phyloP scores from a whole-genome alignment of 345 rosid genomes.

The Eucalyptus camaldulensis region DNA sequence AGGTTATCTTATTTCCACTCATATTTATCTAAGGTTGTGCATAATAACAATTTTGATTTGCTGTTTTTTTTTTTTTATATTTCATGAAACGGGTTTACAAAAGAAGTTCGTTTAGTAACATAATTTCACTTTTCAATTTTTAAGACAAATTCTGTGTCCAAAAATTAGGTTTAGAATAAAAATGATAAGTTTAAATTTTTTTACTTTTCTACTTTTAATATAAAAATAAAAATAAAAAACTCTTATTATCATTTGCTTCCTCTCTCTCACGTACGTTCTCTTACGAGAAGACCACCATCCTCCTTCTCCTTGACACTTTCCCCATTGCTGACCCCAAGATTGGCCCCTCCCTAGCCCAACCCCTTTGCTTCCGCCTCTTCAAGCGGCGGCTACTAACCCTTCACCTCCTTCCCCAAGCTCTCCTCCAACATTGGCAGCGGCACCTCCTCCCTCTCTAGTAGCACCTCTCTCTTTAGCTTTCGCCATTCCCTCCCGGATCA shows the following conservation, averaged over 20 bases:
- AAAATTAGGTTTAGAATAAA: no score
- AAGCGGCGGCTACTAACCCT: accelerated
- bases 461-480: no score
- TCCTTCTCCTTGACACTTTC: no score
- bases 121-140: no score
- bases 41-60: accelerated
- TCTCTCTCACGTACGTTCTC: accelerated
- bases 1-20: neutral
- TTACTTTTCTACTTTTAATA: no score
- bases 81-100: accelerated
- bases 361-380: no score
- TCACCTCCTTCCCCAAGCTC: no score
- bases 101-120: accelerated
- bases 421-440: accelerated
- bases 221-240: accelerated
- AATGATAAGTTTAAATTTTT: accelerated
- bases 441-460: no score
- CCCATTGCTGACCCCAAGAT: accelerated
- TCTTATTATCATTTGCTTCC: accelerated
- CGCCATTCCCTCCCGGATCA: no score
- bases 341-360: no score
- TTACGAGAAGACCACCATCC: no score
- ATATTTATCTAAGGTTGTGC: no score
- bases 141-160: accelerated
- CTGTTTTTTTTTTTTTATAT: accelerated